Evolutionary conservation across 441 rosid genomes (phyloP), one percentile per base, ranked within the genome.

Genomic region (Populus tomentosa): DNA sequence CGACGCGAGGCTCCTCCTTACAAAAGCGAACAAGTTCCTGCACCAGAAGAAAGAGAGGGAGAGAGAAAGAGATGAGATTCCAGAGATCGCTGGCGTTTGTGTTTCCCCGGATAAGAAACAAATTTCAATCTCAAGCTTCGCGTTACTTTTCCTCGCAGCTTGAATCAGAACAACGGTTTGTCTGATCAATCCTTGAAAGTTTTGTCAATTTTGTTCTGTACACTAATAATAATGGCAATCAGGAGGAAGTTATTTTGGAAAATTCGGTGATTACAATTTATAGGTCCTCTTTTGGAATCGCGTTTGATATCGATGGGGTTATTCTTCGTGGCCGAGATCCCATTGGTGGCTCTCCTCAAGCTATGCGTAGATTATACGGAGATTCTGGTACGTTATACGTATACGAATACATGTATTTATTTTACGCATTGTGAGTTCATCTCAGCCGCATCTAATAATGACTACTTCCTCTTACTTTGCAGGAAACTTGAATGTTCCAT

Each of bases 231-330:
- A 79, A 3, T 9, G 46, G 6, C 13, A 67, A 67, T n/a, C 26
- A 10, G 14, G 76, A 11, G 70, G 24, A 33, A 9, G 20, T 88
- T 5, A 21, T 20, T 9, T 75, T 21, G 24, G 38, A 42, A 68
- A 38, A 10, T 62, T 18, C 0, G 18, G 21, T 33, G 70, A 35
- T 10, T 67, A 14, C n/a, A 21, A 7, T 18, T 62, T 59, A 23
- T 70, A 86, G 90, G 83, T 46, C 77, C 23, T 82, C 87, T 69
- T 85, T 87, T 18, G 89, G 90, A 79, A 82, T 89, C 14, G 90
- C 90, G 18, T 86, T 89, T 66, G 92, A 88, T 36, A 77, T 89
- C 5, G 90, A 89, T 16, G 90, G 92, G 56, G 92, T 89, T 46
- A 79, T 89, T 71, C 90, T 89, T 33, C 85, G 82, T 13, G 89